Conservation (phyloP, 2,329 filamentous ascomycete species). For the Sporothrix luriei region DNA sequence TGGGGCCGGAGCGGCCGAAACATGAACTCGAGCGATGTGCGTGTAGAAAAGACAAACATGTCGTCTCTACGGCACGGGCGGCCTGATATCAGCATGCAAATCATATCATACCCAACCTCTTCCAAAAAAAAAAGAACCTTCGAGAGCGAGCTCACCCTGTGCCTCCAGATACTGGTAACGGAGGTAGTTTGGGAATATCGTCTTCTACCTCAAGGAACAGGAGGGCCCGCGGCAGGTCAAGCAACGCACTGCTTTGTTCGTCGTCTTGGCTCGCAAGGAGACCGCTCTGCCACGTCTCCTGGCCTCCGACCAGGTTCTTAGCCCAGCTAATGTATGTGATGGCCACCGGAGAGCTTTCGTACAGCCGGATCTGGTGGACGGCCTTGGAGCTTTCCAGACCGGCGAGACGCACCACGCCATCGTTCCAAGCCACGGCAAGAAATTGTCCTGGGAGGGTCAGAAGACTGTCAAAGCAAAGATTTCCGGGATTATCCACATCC, state of each 20-base stretch:
- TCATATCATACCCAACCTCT: background rate
- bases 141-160: slow-evolving; percentile 55
- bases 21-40: slow-evolving; percentile 68
- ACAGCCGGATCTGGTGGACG: slow-evolving; percentile 68
- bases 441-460: slow-evolving; percentile 61
- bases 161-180: slow-evolving; percentile 65
- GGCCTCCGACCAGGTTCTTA: slow-evolving; percentile 48
- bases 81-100: background rate
- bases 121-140: background rate
- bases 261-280: slow-evolving; percentile 40
- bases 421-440: slow-evolving; percentile 80
- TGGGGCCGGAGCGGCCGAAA: slow-evolving; percentile 65
- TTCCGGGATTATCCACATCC: background rate
- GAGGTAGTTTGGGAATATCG: slow-evolving; percentile 74
- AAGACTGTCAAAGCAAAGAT: slow-evolving; percentile 36
- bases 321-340: slow-evolving; percentile 60
- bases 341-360: slow-evolving; percentile 47
- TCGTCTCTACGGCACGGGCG: slow-evolving; percentile 51
- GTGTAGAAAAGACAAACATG: slow-evolving; percentile 67
- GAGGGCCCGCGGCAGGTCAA: slow-evolving; percentile 71
- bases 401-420: slow-evolving; percentile 75
- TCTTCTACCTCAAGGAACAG: slow-evolving; percentile 75
- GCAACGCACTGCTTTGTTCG: slow-evolving; percentile 40
- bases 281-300: slow-evolving; percentile 41
- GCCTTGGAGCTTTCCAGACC: slow-evolving; percentile 80